Base-by-base conservation (phyloP, 345 rosid species). In the Moricandia arvensis region DNA sequence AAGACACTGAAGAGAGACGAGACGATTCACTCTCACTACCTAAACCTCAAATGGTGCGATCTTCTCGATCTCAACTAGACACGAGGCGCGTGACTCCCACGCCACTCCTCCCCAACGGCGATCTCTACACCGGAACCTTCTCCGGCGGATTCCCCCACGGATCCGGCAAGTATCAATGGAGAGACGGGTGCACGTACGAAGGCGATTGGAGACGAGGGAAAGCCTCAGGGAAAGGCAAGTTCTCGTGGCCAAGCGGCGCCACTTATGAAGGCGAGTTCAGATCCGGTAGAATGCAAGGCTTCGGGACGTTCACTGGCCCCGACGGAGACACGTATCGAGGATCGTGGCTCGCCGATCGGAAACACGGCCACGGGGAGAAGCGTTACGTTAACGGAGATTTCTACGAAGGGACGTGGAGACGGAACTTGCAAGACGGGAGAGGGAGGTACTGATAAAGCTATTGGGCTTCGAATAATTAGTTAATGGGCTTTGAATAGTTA, bases 211-310 rank as follows among this genome's bases (percentile, higher is more conserved):
- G 89, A 35, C 83, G 90, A 7, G 99, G 99, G 3, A 95, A 95
- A 67, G 98, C 99, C 10, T 89, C 88, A 0, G 99, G 99, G 10
- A 92, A 87, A 75, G 99, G 99, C 3, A 95, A 84, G 82, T 95
- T 95, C 83, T 95, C 99, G 7, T 95, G 99, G 99, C 98, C 99
- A 2, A 92, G 98, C 2, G 99, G 99, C 2, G 98, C 99, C 0
- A 92, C 96, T 3, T 95, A 81, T 57, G 98, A 90, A 71, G 99
- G 99, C 7, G 96, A 88, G 33, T 95, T 95, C 71, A 92, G 85
- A 81, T 87, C 96, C 7, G 98, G 98, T 5, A 80, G 98, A 75
- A 95, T 91, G 97, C 95, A 91, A 63, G 99, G 99, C 0, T 83
- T 67, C 60, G 99, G 98, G 0, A 90, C 97, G 0, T 95, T 92